Conservation (phyloP, 768 basidiomycete genomes). For the Cantharellus anzutake region DNA sequence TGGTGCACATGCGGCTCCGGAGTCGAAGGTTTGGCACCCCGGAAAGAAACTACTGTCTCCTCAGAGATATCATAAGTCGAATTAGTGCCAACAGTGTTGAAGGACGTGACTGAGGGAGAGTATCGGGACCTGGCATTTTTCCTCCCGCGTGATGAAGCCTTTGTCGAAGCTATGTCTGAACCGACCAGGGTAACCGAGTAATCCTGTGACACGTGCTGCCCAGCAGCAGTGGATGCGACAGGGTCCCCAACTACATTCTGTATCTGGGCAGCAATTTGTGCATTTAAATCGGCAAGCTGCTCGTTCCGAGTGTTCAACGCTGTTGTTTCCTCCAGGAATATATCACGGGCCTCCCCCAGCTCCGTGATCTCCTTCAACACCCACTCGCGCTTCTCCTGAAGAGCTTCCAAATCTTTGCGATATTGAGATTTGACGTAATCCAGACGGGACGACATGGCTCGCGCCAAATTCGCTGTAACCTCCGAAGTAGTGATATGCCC, state of each 20-base stretch:
- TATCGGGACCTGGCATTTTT: slow-evolving; percentile 10
- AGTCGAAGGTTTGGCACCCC: slow-evolving; percentile 15
- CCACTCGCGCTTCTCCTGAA: slow-evolving; percentile 64
- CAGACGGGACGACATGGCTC: slow-evolving; percentile 67
- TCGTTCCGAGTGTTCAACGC: slow-evolving; percentile 83
- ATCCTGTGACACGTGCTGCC: neutral
- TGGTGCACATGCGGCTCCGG: slow-evolving; percentile 11
- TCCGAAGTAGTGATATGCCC: neutral
- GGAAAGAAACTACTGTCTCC: slow-evolving; percentile 18
- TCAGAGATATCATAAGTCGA: slow-evolving; percentile 12
- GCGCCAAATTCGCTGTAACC: slow-evolving; percentile 19
- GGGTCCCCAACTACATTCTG: slow-evolving; percentile 21
- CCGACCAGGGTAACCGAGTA: neutral
- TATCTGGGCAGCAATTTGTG: slow-evolving; percentile 62
- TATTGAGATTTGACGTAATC: slow-evolving; percentile 81
- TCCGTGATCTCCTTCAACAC: slow-evolving; percentile 69
- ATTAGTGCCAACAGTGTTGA: slow-evolving; percentile 6
- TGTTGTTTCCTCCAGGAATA: slow-evolving; percentile 80
- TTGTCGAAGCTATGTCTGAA: neutral
- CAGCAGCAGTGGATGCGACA: neutral
- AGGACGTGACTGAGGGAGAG: slow-evolving; percentile 13
- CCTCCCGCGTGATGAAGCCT: slow-evolving; percentile 11
- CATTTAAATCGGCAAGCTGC: slow-evolving; percentile 73
- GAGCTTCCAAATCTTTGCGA: slow-evolving; percentile 64
- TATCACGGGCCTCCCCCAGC: slow-evolving; percentile 68